Evolutionary conservation across 768 basidiomycete genomes (phyloP), one percentile per base, ranked within the genome.

Genomic region (Macrolepiota fuliginosa): DNA sequence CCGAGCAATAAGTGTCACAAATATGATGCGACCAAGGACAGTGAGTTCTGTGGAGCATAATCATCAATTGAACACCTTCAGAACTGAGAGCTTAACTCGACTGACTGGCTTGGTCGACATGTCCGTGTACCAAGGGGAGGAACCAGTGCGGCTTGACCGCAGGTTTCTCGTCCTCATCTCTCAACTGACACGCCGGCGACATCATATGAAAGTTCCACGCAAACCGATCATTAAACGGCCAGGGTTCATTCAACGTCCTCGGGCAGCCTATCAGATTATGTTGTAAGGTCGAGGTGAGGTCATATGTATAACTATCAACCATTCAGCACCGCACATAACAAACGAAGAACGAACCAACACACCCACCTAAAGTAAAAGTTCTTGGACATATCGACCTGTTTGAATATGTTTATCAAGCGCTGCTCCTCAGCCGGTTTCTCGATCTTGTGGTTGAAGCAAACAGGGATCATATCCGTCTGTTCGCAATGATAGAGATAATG

Each of bases 401-500:
- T 95, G 79, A 98, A 99, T 9, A 92, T 85, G 62, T 87, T 89
- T 78, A 96, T 86, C 36, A 95, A 80, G 9, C 93, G 86, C 68
- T 91, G 90, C 70, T 98, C 96, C 68, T 97, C 94, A 0, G 91
- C 81, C 0, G 90, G 89, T 65, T 91, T 90, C 49, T 97, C 96
- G 19, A 94, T 74, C 75, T 90, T 94, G 75, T 90, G 92, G 62
- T 85, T 90, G 67, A 83, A 83, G 17, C 84, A 83, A 27, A 98
- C 79, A 2, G 92, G 87, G 13, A 94, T 75, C 36, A 96, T 87
- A 36, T 94, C 91, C 1, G 94, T 92, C 66, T 83, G 89, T 70
- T 98, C 97, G 76, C 93, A 96, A 68, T 98, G 97, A 68, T 96
- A 98, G 42, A 98, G 79, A 68, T 97, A 97, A 70, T 98, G 95